Conservation (phyloP, 2,329 filamentous ascomycete genomes). For the Colletotrichum scovillei region DNA sequence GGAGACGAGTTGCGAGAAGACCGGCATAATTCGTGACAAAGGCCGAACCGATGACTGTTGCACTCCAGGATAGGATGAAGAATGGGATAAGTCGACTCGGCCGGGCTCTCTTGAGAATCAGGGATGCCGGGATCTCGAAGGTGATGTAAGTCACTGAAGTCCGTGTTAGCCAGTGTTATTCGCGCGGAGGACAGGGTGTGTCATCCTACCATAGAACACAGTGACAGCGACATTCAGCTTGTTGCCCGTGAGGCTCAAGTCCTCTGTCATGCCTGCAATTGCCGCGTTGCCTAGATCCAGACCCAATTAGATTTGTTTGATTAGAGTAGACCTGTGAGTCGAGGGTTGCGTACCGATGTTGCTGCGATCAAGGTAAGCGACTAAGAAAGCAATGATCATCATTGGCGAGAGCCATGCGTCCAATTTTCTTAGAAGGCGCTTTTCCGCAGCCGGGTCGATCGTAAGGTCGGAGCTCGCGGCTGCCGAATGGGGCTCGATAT, state of each 20-base stretch:
- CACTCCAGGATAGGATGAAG: constrained; percentile 54
- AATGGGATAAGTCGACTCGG: constrained; percentile 44
- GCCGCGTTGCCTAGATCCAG: constrained; percentile 43
- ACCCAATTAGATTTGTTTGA: neutral
- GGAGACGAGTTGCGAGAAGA: constrained; percentile 55
- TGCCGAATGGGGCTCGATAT: constrained; percentile 1
- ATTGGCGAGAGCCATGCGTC: constrained; percentile 38
- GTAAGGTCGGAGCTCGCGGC: constrained; percentile 9
- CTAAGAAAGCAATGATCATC: constrained; percentile 43
- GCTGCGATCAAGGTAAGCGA: constrained; percentile 46
- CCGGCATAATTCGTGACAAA: constrained; percentile 55
- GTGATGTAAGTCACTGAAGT: constrained; percentile 63
- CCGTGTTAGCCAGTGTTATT: constrained; percentile 63
- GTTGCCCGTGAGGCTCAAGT: constrained; percentile 45
- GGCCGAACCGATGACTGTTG: constrained; percentile 59
- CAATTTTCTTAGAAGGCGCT: constrained; percentile 39
- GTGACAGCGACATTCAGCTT: constrained; percentile 53
- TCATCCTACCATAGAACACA: constrained; percentile 55
- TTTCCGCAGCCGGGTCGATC: constrained; percentile 30
- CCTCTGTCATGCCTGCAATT: constrained; percentile 47
- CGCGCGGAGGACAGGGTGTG: constrained; percentile 57
- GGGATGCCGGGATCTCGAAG: constrained; percentile 49
- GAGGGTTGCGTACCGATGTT: constrained; percentile 35
- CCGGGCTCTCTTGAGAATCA: constrained; percentile 47
- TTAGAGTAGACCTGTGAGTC: rapidly evolving